Evolutionary conservation across 352 stramenopile genomes (phyloP).

Genomic region (Pythium oligandrum): DNA sequence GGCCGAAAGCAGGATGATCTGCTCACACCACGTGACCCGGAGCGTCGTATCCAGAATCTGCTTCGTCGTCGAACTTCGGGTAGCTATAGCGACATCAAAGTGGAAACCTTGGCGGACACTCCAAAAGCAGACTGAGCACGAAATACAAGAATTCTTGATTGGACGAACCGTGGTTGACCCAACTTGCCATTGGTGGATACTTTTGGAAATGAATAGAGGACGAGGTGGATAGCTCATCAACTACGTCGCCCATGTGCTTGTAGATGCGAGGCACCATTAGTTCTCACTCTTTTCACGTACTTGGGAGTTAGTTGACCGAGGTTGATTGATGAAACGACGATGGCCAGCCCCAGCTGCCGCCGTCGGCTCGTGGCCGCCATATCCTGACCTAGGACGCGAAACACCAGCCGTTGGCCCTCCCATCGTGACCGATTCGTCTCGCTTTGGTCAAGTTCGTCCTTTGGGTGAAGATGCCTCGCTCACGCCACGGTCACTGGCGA

Average conservation of each 20-base stretch:
- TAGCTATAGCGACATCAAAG: slow-evolving; percentile 75
- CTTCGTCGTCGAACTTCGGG: slow-evolving; percentile 61
- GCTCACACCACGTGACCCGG: slow-evolving; percentile 48
- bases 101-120: slow-evolving; percentile 51
- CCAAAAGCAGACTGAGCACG: slow-evolving; percentile 31
- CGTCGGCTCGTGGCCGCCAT: too few species aligned
- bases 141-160: too few species aligned
- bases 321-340: slow-evolving; percentile 13
- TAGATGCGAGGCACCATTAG: too few species aligned
- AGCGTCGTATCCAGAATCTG: slow-evolving; percentile 67
- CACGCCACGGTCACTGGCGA: slow-evolving; percentile 47
- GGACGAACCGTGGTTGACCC: too few species aligned
- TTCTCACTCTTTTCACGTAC: too few species aligned
- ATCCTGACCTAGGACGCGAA: too few species aligned
- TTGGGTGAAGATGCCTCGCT: slow-evolving; percentile 44
- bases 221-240: too few species aligned
- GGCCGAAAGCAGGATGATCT: slow-evolving; percentile 27
- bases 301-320: too few species aligned
- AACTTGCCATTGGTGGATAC: too few species aligned
- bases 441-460: slow-evolving; percentile 35
- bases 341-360: neutral
- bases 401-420: slow-evolving; percentile 3
- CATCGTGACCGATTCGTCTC: slow-evolving; percentile 17
- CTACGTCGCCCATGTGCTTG: too few species aligned
- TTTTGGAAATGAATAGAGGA: too few species aligned